Conservation (phyloP, 305 asterid genomes). For the Ajuga reptans region DNA sequence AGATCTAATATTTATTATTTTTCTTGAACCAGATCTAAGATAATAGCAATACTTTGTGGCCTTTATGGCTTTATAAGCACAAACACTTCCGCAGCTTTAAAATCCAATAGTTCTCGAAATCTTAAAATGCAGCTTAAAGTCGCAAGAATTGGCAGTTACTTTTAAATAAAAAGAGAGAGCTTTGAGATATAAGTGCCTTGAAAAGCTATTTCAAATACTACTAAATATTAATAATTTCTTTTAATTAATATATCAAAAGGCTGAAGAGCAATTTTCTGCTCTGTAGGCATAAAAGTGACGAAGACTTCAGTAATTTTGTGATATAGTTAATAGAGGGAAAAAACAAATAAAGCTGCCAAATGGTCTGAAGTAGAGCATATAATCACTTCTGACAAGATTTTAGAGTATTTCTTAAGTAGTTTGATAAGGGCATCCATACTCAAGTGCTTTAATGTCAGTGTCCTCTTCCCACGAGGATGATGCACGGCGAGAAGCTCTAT, state of each 20-base stretch:
- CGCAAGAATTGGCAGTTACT: constrained; percentile 1
- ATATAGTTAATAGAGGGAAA: not conserved
- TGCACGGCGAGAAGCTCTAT: constrained; percentile 75
- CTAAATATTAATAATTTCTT: not conserved
- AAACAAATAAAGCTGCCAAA: not conserved
- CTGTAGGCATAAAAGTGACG: not conserved
- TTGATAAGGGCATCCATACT: constrained; percentile 48
- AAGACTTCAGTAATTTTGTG: constrained; percentile 5
- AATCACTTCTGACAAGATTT: constrained; percentile 6
- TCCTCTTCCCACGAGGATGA: constrained; percentile 97
- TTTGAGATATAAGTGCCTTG: not conserved
- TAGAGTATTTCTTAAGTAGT: constrained; percentile 6
- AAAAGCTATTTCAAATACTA: not conserved
- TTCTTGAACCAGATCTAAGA: not conserved
- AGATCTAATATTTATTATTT: no score
- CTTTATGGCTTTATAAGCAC: not conserved
- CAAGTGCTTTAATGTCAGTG: constrained; percentile 81
- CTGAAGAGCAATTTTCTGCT: not conserved
- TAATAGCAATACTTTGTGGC: not conserved
- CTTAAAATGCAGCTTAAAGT: not conserved
- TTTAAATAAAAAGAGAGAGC: not conserved
- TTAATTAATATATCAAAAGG: not conserved
- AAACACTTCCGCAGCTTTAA: not conserved
- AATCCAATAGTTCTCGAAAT: not conserved
- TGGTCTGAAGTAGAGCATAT: not conserved